phyloP scores from a whole-genome alignment of 495 filamentous ascomycete genomes.

The Letharia lupina region DNA sequence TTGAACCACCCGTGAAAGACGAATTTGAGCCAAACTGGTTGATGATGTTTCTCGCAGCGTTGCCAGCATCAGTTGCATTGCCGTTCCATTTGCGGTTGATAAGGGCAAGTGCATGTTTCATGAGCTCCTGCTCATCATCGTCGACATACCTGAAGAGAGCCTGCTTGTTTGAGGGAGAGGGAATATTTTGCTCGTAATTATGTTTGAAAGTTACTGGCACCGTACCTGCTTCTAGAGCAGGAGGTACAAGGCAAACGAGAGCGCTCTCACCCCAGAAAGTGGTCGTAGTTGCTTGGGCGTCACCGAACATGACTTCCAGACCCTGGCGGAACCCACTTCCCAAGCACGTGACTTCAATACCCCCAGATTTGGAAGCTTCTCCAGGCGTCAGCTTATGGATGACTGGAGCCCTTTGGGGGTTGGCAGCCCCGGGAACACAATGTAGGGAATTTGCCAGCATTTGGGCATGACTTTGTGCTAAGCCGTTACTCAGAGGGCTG shows the following conservation, averaged over 20 bases:
- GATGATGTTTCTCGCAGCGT: conserved; percentile 49
- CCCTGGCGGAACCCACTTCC: conserved; percentile 73
- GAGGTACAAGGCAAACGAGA: conserved; percentile 77
- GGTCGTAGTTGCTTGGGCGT: conserved; percentile 65
- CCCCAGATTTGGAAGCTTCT: conserved; percentile 73
- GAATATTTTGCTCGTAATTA: conserved; percentile 42
- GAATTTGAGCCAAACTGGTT: conserved; percentile 24
- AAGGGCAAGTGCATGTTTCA: conserved; percentile 49
- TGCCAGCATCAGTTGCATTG: conserved; percentile 40
- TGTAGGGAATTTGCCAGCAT: conserved; percentile 31
- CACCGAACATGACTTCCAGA: conserved; percentile 81
- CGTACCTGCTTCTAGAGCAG: conserved; percentile 55
- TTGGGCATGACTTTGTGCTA: conserved; percentile 27
- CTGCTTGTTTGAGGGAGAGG: conserved; percentile 45
- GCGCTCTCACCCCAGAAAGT: conserved; percentile 75
- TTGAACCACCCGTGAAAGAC: conserved; percentile 23
- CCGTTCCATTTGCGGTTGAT: conserved; percentile 50
- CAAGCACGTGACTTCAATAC: conserved; percentile 75
- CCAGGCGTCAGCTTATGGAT: conserved; percentile 73
- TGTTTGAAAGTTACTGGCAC: conserved; percentile 70
- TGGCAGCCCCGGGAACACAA: conserved; percentile 29
- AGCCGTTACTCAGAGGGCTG: conserved; percentile 32
- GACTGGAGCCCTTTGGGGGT: conserved; percentile 40
- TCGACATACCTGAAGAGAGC: conserved; percentile 72
- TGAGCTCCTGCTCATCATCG: conserved; percentile 64